Base-by-base conservation (phyloP, 1,139 yeast species). In the Saccharomyces pastorianus region DNA sequence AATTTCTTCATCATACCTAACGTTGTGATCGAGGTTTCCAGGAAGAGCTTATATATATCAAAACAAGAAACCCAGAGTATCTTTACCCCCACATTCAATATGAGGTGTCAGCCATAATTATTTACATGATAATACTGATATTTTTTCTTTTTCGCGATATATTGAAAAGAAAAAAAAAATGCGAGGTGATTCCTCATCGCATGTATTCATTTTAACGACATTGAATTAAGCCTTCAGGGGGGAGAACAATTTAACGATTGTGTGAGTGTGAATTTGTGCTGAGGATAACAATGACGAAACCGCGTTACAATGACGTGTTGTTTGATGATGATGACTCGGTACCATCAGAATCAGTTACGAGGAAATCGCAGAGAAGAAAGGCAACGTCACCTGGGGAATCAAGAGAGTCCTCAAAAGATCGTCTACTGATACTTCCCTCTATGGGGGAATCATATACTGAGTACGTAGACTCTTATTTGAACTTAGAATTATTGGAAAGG, bases 401-500 rank as follows among this genome's bases (percentile, higher is more conserved):
- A 20, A 38, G 44, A 9, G 44, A 38, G 9, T 17, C 44, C 9
- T 20, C 20, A 11, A 38, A 38, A 11, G 44, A 38, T 38, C 44
- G 44, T 17, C 25, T 38, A 20, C 25, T 58, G 41, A 38, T 51
- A 25, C 48, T 52, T 32, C 68, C 68, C 11, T 34, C 48, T 20
- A 47, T 61, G 38, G 64, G 63, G 14, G 61, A 59, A 34, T 49
- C 61, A 13, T 61, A 51, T 50, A 47, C 47, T 6, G 56, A 53
- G 26, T 59, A 54, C 47, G 53, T 55, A 3, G 56, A 56, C 26
- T 51, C 56, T 5, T 52, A 55, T 20, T 48, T 65, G 23, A 57
- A 63, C 49, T 31, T 50, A 20, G 61, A 59, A 3, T 53, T 64
- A 41, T 49, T 65, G 38, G 58, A 59, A 46, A 52, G 60, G 31